phyloP scores from a whole-genome alignment of 495 filamentous ascomycete species.

The Oidiodendron maius region DNA sequence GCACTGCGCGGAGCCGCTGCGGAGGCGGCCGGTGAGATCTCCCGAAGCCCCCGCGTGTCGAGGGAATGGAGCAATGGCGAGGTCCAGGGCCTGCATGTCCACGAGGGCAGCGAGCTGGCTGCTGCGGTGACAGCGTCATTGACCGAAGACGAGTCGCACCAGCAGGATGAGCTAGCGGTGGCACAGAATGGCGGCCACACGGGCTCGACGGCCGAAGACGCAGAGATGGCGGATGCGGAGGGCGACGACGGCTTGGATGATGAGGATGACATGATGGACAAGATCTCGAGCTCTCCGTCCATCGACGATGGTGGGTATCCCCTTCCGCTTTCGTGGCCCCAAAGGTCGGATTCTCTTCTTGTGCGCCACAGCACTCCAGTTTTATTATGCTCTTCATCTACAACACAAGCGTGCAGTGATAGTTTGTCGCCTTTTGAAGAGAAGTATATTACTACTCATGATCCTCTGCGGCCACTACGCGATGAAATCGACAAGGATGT shows the following conservation, averaged over 20 bases:
- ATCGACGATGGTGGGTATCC: slow-evolving; percentile 93
- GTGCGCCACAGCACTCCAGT: slow-evolving; percentile 20
- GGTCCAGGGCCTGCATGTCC: slow-evolving; percentile 39
- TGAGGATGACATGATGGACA: slow-evolving; percentile 92
- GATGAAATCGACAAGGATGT: slow-evolving; percentile 32
- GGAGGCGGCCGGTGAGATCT: slow-evolving; percentile 63
- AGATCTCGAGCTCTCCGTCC: slow-evolving; percentile 94
- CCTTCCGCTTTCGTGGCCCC: slow-evolving; percentile 30
- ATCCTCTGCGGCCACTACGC: slow-evolving; percentile 29
- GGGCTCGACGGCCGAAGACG: slow-evolving; percentile 39
- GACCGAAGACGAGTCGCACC: slow-evolving; percentile 15
- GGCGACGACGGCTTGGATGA: slow-evolving; percentile 74
- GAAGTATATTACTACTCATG: slow-evolving; percentile 37
- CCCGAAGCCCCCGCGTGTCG: slow-evolving; percentile 31
- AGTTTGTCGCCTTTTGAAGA: slow-evolving; percentile 54
- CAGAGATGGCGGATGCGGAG: slow-evolving; percentile 67
- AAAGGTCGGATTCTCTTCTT: slow-evolving; percentile 34
- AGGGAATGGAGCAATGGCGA: slow-evolving; percentile 44
- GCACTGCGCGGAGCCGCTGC: slow-evolving; percentile 73
- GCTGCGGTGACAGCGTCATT: slow-evolving; percentile 39
- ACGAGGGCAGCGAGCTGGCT: slow-evolving; percentile 41
- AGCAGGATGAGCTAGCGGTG: slow-evolving; percentile 46
- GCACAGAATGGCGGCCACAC: slow-evolving; percentile 47
- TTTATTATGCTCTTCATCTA: slow-evolving; percentile 3
- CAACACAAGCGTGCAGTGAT: slow-evolving; percentile 25